Evolutionary conservation across 78 protist genomes (phyloP).

Genomic region (Anaeramoeba flamelloides): DNA sequence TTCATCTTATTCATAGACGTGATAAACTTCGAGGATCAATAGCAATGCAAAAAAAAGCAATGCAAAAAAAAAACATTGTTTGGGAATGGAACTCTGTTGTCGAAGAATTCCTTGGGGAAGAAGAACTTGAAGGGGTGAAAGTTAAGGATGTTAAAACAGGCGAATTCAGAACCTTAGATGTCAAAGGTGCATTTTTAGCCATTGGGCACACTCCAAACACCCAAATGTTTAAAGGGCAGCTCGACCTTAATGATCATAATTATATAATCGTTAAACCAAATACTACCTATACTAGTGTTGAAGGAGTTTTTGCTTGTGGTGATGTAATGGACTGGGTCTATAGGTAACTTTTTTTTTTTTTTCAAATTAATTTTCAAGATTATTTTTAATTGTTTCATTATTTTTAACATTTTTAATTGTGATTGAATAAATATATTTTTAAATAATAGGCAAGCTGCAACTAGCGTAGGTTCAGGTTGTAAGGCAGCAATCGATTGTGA

Average conservation of each 20-base stretch:
- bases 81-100: conserved; percentile 34
- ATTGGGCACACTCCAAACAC: conserved; percentile 74
- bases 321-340: conserved; percentile 60
- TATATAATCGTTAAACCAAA: conserved; percentile 36
- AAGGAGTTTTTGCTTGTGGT: conserved; percentile 71
- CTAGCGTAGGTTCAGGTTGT: conserved; percentile 77
- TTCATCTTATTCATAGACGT: conserved; percentile 47
- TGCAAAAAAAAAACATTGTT: conserved; percentile 37
- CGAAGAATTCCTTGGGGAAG: conserved; percentile 31
- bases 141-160: conserved; percentile 8
- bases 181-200: conserved; percentile 55
- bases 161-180: conserved; percentile 12
- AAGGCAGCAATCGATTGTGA: conserved; percentile 69
- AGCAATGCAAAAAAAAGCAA: conserved; percentile 44
- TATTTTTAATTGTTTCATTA: no score
- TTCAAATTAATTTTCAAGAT: no score
- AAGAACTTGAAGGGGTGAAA: neutral
- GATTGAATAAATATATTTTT: no score
- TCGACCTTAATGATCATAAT: conserved; percentile 43
- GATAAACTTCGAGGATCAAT: conserved; percentile 53
- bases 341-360: no score
- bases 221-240: conserved; percentile 36
- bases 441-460: conserved; percentile 75
- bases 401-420: no score
- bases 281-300: conserved; percentile 41